phyloP scores from a whole-genome alignment of 352 stramenopile species.

The Sclerospora graminicola region DNA sequence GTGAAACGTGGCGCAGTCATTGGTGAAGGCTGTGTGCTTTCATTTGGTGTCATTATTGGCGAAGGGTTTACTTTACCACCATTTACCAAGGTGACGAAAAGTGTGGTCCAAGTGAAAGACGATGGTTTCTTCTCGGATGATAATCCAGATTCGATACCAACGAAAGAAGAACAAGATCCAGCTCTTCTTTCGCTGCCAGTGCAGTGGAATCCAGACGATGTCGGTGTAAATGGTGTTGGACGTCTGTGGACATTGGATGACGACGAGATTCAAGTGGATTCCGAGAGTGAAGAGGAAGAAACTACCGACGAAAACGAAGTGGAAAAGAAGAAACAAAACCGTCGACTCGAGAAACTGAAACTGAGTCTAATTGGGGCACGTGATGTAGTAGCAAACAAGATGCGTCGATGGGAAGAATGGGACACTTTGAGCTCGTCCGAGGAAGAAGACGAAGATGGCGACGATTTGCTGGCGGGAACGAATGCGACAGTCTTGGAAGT shows the following conservation, averaged over 20 bases:
- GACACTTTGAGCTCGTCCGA: conserved; percentile 71
- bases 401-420: conserved; percentile 65
- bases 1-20: conserved; percentile 59
- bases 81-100: conserved; percentile 79
- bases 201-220: conserved; percentile 62
- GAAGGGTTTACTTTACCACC: conserved; percentile 50
- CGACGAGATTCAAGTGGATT: conserved; percentile 69
- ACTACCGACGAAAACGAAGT: conserved; percentile 28
- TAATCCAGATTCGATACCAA: conserved; percentile 18
- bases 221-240: conserved; percentile 56
- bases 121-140: conserved; percentile 73
- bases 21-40: conserved; percentile 64
- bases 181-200: background rate
- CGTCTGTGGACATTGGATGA: conserved; percentile 80
- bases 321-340: conserved; percentile 18
- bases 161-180: conserved; percentile 6
- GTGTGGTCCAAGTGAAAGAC: conserved; percentile 34
- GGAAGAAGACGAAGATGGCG: conserved; percentile 52
- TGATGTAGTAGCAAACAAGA: conserved; percentile 48
- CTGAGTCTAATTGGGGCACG: conserved; percentile 45
- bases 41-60: conserved; percentile 76
- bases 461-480: conserved; percentile 40
- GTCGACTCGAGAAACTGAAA: conserved; percentile 61
- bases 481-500: conserved; percentile 29
- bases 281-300: conserved; percentile 49